A percentile compares a stretch with the other conserved stretches of the same genome.
Evolutionary conservation across 176 grass and related monocot species (phyloP).

Genomic region (Triticum turgidum): DNA sequence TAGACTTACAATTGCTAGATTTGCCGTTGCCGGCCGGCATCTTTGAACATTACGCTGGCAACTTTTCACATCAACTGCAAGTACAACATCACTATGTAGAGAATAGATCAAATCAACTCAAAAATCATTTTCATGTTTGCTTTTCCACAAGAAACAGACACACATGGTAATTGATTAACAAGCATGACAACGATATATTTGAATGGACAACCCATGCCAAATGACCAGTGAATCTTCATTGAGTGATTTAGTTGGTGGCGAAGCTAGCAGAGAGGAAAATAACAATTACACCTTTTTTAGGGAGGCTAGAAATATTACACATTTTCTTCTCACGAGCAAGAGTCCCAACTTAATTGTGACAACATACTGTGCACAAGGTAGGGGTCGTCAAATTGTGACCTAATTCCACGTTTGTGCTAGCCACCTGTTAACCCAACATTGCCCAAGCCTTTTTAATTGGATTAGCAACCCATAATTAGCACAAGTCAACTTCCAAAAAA

Average conservation of each 20-base stretch:
- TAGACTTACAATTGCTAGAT: neutral
- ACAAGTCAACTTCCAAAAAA: too few species aligned
- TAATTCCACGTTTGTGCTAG: neutral
- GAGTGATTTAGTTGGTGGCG: neutral
- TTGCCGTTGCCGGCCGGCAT: slow-evolving; percentile 27
- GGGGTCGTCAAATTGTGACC: neutral
- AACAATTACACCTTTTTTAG: neutral
- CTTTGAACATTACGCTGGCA: slow-evolving; percentile 26
- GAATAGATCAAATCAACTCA: slow-evolving; percentile 11
- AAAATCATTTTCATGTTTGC: neutral
- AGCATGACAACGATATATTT: slow-evolving; percentile 7
- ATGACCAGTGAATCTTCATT: neutral
- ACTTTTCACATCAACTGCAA: slow-evolving; percentile 16
- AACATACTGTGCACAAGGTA: neutral
- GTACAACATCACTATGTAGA: neutral
- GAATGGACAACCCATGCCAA: neutral
- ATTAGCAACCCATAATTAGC: neutral
- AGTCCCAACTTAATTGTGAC: neutral
- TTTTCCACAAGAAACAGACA: neutral
- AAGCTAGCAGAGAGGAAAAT: neutral
- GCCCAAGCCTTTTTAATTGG: neutral
- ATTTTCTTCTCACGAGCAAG: neutral
- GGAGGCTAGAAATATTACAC: neutral
- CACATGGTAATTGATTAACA: neutral
- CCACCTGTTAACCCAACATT: neutral